Percentiles rank a stretch among this genome's conserved stretches.
Conservation (phyloP, 768 basidiomycete genomes). For the Leccinum incarnatum region DNA sequence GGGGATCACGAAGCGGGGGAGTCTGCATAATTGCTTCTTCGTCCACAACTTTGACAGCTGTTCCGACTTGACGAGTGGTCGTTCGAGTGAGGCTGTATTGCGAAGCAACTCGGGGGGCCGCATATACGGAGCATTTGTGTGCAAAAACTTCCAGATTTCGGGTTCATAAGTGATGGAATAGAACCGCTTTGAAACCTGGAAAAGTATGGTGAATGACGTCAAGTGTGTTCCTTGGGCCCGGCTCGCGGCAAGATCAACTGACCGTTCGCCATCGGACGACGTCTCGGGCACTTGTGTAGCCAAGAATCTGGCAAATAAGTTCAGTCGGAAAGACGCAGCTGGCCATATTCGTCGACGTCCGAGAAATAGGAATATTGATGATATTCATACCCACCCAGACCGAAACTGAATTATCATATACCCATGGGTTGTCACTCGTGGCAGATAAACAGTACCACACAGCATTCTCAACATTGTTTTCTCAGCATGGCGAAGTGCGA, state of each 20-base stretch:
- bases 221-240: background rate
- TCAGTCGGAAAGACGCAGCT: background rate
- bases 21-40: background rate
- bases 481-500: background rate
- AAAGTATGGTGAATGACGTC: background rate
- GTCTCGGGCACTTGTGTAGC: background rate
- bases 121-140: background rate
- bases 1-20: background rate
- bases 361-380: background rate
- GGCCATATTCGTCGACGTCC: background rate
- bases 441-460: background rate
- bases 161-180: background rate
- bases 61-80: background rate
- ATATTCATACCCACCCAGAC: background rate
- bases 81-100: background rate
- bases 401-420: background rate
- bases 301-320: background rate
- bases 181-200: background rate
- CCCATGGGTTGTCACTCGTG: background rate
- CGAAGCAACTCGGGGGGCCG: background rate
- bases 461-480: background rate
- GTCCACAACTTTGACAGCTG: background rate
- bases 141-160: background rate
- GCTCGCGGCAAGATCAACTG: background rate
- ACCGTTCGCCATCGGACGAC: background rate